Evolutionary conservation across 345 rosid genomes (phyloP).

Genomic region (Salix purpurea): DNA sequence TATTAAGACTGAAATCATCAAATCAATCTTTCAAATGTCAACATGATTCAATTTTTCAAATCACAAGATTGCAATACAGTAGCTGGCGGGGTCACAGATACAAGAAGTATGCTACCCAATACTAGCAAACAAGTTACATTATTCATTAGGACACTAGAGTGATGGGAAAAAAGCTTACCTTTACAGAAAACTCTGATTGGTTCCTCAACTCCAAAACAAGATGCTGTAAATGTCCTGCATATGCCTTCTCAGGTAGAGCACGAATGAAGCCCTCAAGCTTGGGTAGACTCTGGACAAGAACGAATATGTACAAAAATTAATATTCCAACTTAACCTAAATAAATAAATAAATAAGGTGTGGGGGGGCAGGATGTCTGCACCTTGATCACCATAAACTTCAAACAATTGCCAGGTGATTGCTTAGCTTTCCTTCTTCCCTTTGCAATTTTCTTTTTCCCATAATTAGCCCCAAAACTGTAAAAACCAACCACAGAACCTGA

Average conservation of each 20-base stretch:
- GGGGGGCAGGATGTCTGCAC: constrained; percentile 27
- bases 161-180: constrained; percentile 42
- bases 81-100: background rate
- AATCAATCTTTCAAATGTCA: background rate
- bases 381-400: constrained; percentile 82
- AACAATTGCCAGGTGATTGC: constrained; percentile 42
- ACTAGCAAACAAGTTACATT: background rate
- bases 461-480: constrained; percentile 50
- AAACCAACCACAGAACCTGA: constrained; percentile 76
- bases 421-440: constrained; percentile 52
- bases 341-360: constrained; percentile 1
- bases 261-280: constrained; percentile 74
- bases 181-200: constrained; percentile 61
- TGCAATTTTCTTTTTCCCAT: constrained; percentile 43
- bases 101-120: background rate
- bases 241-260: constrained; percentile 56
- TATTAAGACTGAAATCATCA: background rate
- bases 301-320: background rate
- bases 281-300: constrained; percentile 60
- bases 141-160: background rate
- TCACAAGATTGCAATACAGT: background rate
- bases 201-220: constrained; percentile 74
- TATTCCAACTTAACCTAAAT: constrained; percentile 6
- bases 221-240: constrained; percentile 70
- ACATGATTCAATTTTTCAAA: background rate